A percentile compares a stretch with the other conserved stretches of the same genome.
Evolutionary conservation across 2,329 filamentous ascomycete species (phyloP).

Genomic region (Colletotrichum liriopes): DNA sequence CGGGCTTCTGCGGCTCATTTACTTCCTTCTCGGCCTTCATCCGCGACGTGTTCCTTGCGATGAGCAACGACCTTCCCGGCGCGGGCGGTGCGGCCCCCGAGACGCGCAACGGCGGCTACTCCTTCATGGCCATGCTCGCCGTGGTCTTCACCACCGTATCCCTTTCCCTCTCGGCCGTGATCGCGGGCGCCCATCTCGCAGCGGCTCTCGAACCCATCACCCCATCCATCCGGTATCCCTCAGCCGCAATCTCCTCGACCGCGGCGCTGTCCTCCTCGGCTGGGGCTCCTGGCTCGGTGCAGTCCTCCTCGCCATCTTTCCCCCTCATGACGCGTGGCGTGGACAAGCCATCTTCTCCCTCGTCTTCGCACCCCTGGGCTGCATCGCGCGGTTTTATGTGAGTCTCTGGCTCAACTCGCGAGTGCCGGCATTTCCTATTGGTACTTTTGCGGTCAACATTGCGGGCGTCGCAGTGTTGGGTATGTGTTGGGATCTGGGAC

Average conservation of each 20-base stretch:
- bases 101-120: slow-evolving; percentile 80
- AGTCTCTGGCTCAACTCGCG: slow-evolving; percentile 80
- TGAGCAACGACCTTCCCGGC: slow-evolving; percentile 79
- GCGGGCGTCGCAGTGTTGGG: slow-evolving; percentile 82
- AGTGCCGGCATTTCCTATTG: slow-evolving; percentile 80
- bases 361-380: slow-evolving; percentile 87
- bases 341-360: slow-evolving; percentile 82
- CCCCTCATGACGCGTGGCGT: slow-evolving; percentile 83
- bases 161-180: slow-evolving; percentile 79
- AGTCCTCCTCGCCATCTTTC: slow-evolving; percentile 79
- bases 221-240: slow-evolving; percentile 73
- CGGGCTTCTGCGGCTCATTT: slow-evolving; percentile 90
- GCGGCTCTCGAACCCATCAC: slow-evolving; percentile 70
- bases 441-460: slow-evolving; percentile 88
- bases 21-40: slow-evolving; percentile 93
- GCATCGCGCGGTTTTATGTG: slow-evolving; percentile 81
- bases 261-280: slow-evolving; percentile 73
- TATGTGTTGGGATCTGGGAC: slow-evolving; percentile 85
- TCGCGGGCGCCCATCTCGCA: slow-evolving; percentile 83
- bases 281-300: slow-evolving; percentile 85
- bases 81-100: slow-evolving; percentile 51
- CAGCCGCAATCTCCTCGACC: slow-evolving; percentile 76
- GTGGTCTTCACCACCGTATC: slow-evolving; percentile 81
- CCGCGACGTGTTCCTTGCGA: slow-evolving; percentile 82
- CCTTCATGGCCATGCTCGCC: slow-evolving; percentile 84